These are phyloP conservation scores for Picochlorum sp. DNA, from an alignment of 139 green algal species.

Conservation along the genomic window DNA sequence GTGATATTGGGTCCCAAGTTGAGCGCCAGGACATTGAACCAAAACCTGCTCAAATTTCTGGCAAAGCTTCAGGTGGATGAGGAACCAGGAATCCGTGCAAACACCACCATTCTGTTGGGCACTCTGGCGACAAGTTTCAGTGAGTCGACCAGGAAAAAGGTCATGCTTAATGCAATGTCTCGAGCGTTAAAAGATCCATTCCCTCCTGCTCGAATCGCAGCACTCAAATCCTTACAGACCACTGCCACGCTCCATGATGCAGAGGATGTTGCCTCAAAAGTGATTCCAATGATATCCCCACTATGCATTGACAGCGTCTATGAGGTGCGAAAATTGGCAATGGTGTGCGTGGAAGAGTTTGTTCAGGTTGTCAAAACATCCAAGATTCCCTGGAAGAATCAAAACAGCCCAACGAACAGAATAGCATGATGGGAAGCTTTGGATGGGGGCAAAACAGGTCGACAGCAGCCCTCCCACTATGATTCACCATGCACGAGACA, in stretches of 20 bases:
- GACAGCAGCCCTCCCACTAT: conserved; percentile 6
- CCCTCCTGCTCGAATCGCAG: conserved; percentile 65
- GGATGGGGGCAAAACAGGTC: conserved; percentile 13
- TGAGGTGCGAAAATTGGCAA: conserved; percentile 46
- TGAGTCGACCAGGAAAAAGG: conserved; percentile 64
- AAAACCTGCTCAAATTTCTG: conserved; percentile 88
- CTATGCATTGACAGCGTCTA: conserved; percentile 66
- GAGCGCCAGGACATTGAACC: conserved; percentile 70
- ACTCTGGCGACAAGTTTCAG: conserved; percentile 81
- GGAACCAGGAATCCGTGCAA: conserved; percentile 92
- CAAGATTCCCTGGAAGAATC: conserved; percentile 6
- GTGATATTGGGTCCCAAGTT: conserved; percentile 85
- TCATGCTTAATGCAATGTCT: conserved; percentile 94
- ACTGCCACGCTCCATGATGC: conserved; percentile 58
- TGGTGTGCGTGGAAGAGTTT: conserved; percentile 41
- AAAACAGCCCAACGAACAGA: not conserved
- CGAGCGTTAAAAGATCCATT: conserved; percentile 83
- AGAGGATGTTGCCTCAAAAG: conserved; percentile 65
- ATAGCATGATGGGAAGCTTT: not conserved
- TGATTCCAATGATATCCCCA: conserved; percentile 70
- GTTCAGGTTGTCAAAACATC: conserved; percentile 18
- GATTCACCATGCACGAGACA: not conserved
- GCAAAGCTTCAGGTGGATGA: conserved; percentile 93
- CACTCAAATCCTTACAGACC: conserved; percentile 61
- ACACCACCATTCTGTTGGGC: conserved; percentile 96